Conservation (phyloP, 108 stramenopile species). For the Cyclotella cryptica region DNA sequence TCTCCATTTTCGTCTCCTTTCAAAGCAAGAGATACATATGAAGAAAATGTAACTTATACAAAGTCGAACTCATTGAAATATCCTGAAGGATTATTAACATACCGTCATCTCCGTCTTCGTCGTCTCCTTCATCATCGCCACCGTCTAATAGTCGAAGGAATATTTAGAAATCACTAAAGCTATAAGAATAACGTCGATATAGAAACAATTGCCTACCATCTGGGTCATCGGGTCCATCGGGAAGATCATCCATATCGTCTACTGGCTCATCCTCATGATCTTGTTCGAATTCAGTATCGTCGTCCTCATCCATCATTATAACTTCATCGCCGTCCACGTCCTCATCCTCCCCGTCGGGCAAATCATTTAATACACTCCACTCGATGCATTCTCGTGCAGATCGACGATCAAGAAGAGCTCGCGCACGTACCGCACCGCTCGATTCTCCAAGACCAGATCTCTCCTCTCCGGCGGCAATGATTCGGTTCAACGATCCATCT, state of each 20-base stretch:
- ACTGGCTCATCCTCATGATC: conserved; percentile 47
- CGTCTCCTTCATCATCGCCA: conserved; percentile 4
- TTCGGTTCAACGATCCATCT: conserved; percentile 21
- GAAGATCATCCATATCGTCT: conserved; percentile 47
- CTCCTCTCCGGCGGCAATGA: conserved; percentile 8
- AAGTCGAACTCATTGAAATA: neutral
- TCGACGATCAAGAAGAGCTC: conserved; percentile 13
- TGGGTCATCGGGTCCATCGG: conserved; percentile 15
- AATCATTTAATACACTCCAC: conserved; percentile 21
- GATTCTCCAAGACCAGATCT: neutral
- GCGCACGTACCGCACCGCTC: neutral
- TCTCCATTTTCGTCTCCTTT: conserved; percentile 42
- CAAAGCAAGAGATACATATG: neutral
- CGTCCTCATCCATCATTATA: conserved; percentile 44
- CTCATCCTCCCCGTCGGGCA: conserved; percentile 45
- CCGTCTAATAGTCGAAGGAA: neutral
- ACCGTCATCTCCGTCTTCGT: conserved; percentile 39
- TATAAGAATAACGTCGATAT: neutral
- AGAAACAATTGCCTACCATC: neutral
- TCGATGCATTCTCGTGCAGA: conserved; percentile 6
- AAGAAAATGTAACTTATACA: neutral
- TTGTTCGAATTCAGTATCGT: conserved; percentile 38
- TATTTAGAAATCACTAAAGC: neutral
- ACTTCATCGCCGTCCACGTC: conserved; percentile 38
- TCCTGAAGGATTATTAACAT: neutral